These are phyloP conservation scores for sunflower (Helianthus annuus) DNA, from an alignment of 129 eudicot genomes.

Conservation along the genomic window DNA sequence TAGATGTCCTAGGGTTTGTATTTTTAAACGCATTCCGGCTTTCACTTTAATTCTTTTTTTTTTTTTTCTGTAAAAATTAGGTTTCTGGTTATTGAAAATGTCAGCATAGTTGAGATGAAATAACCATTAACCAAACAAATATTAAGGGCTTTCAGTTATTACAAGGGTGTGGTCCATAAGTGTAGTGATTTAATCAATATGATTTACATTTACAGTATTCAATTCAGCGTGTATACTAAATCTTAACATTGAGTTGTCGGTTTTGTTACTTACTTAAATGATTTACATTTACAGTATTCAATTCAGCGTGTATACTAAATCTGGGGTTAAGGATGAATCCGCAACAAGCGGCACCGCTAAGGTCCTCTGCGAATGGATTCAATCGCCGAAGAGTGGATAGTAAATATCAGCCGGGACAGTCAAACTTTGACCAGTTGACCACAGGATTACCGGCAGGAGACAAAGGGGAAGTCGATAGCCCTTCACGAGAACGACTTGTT, in stretches of 20 bases:
- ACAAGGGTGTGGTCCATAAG: neutral
- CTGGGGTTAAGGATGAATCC: slow-evolving; percentile 48
- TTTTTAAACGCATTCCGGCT: neutral
- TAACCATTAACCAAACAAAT: neutral
- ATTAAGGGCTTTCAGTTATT: neutral
- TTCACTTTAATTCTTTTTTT: neutral
- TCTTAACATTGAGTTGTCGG: neutral
- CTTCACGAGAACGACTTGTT: slow-evolving; percentile 68
- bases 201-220: slow-evolving; percentile 19
- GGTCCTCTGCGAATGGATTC: slow-evolving; percentile 63
- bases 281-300: slow-evolving; percentile 19
- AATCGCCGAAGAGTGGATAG: slow-evolving; percentile 47
- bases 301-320: slow-evolving; percentile 19
- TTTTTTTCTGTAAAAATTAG: neutral
- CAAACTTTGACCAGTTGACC: slow-evolving; percentile 38
- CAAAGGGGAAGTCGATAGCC: slow-evolving; percentile 55
- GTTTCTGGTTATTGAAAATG: neutral
- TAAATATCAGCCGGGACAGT: slow-evolving; percentile 47
- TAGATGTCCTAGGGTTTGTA: slow-evolving; percentile 2
- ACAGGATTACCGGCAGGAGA: slow-evolving; percentile 51
- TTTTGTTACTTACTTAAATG: slow-evolving; percentile 7
- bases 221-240: slow-evolving; percentile 18
- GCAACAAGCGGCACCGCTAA: slow-evolving; percentile 65
- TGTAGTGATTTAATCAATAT: neutral
- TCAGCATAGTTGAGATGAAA: neutral